phyloP scores from a whole-genome alignment of 495 filamentous ascomycete species.

The Annulohypoxylon moriforme region DNA sequence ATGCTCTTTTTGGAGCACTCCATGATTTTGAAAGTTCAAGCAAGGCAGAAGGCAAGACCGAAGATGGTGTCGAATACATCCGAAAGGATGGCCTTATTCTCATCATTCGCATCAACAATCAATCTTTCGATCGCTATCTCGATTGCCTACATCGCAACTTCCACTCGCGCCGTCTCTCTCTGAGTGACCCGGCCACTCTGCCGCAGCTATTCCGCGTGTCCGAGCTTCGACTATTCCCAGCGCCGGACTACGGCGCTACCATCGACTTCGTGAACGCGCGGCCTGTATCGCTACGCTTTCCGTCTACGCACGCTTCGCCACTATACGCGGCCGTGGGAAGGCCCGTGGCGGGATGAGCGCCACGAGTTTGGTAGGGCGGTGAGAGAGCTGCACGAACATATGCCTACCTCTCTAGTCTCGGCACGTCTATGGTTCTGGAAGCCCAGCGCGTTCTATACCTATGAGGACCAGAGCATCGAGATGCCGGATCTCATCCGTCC shows the following conservation, averaged over 20 bases:
- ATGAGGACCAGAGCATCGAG: slow-evolving; percentile 38
- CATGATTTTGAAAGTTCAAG: slow-evolving; percentile 36
- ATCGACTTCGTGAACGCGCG: slow-evolving; percentile 27
- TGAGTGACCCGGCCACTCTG: slow-evolving; percentile 33
- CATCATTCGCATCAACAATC: slow-evolving; percentile 23
- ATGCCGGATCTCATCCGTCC: slow-evolving; percentile 42
- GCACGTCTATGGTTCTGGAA: slow-evolving; percentile 45
- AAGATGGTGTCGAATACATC: slow-evolving; percentile 17
- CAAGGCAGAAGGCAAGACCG: slow-evolving; percentile 10
- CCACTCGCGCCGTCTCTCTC: slow-evolving; percentile 39
- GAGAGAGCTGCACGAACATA: slow-evolving; percentile 18
- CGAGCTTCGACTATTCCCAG: slow-evolving; percentile 34
- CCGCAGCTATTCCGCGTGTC: slow-evolving; percentile 31
- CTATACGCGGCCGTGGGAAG: slow-evolving; percentile 42
- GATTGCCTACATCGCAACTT: slow-evolving; percentile 42
- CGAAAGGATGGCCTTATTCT: slow-evolving; percentile 16
- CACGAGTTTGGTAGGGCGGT: slow-evolving; percentile 41
- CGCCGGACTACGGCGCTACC: slow-evolving; percentile 1
- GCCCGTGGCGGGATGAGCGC: slow-evolving; percentile 45
- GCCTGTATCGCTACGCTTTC: slow-evolving; percentile 35
- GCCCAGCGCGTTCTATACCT: slow-evolving; percentile 12
- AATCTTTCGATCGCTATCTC: slow-evolving; percentile 39
- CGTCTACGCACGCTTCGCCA: slow-evolving; percentile 28
- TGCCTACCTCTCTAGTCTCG: slow-evolving; percentile 35
- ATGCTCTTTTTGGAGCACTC: slow-evolving; percentile 43